These are phyloP conservation scores for Mucor indicus DNA, from an alignment of 371 early-diverging fungal species.

Conservation along the genomic window DNA sequence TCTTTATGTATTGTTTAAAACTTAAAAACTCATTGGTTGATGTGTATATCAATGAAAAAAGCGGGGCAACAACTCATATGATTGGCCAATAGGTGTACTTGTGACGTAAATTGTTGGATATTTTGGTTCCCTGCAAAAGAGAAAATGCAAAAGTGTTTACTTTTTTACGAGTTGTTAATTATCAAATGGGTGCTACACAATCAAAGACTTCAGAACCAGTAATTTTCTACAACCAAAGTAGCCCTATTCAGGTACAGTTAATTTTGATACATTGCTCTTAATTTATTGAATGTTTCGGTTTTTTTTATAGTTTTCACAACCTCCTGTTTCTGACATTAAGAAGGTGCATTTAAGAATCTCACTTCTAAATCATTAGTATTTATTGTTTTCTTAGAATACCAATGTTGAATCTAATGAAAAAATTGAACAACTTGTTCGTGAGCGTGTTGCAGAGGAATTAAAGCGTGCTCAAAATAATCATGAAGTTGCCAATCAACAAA, in stretches of 20 bases:
- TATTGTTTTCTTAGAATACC: constrained; percentile 5
- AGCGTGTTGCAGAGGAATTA: constrained; percentile 45
- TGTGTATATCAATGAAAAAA: no score
- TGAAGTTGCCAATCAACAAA: constrained; percentile 24
- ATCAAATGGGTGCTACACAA: constrained; percentile 52
- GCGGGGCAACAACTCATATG: no score
- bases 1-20: no score
- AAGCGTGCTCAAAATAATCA: constrained; percentile 27
- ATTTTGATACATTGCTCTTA: background rate
- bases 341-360: background rate
- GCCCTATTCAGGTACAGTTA: constrained; percentile 37
- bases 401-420: constrained; percentile 26
- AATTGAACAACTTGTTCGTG: constrained; percentile 39
- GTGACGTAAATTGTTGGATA: no score
- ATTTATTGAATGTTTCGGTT: background rate
- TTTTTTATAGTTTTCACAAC: constrained; percentile 1
- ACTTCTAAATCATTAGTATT: background rate
- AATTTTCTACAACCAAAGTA: constrained; percentile 45
- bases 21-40: no score
- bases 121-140: no score
- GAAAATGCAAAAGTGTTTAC: no score
- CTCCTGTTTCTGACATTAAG: no score
- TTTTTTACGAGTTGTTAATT: no score
- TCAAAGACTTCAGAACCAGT: constrained; percentile 41
- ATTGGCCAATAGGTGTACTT: no score